Base-by-base conservation (phyloP, 139 green algal species). In the Zygnema circumcarinatum region DNA sequence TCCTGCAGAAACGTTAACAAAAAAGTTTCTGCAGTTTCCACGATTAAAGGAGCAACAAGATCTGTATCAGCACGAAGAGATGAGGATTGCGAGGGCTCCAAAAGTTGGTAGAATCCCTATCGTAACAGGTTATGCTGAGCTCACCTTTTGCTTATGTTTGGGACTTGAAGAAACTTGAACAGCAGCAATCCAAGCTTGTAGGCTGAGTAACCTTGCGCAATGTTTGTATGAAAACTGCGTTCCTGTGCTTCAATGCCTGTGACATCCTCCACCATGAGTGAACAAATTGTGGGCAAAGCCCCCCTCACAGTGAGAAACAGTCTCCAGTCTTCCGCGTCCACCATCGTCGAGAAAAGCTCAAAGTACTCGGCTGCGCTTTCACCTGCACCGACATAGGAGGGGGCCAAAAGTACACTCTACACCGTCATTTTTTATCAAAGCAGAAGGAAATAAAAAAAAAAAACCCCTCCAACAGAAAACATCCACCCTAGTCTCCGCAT, bases 301-400 rank as follows among this genome's bases (percentile, higher is more conserved):
- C 80, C 80, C 2, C 36, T 40, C 0, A 56, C 42, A 21, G 42
- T 53, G 2, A 90, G 56, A 73, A 76, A 91, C 32, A 42, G 21
- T 2, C 87, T 41, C 20, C 35, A 67, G 21, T 86, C 67, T 25
- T 89, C 62, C 21, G 33, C 21, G 1, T 53, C n/a, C n/a, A 54
- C 2, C 82, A 91, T 41, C 29, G 2, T 31, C 1, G 2, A 1
- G 21, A 85, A 54, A 38, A 91, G 62, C 20, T 90, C 84, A 32
- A 91, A 91, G 81, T 76, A 91, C 54, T 91, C 87, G 1, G 31
- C 83, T 42, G 83, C 56, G 11, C n/a, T 53, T n/a, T 91, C 87
- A 1, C 32, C 87, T 39, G 80, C 7, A 32, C 72, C 78, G 29
- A n/a, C n/a, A n/a, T n/a, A n/a, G n/a, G n/a, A n/a, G n/a, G n/a